Evolutionary conservation across 495 filamentous ascomycete genomes (phyloP), one percentile per base, ranked within the genome.

Genomic region (Talaromyces adpressus): DNA sequence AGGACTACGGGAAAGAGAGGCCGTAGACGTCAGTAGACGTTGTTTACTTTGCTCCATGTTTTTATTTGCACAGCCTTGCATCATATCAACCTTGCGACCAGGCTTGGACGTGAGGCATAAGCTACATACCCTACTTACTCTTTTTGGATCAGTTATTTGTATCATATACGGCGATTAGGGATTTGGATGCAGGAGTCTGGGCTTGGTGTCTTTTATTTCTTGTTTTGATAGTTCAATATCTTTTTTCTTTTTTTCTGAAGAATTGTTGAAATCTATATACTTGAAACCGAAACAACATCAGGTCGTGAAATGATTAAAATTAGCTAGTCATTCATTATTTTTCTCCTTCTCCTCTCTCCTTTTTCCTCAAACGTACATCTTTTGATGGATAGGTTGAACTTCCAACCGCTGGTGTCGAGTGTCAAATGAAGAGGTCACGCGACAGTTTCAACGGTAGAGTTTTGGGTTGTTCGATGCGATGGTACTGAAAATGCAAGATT

Each of bases 1-100:
- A 91, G 91, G 74, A 90, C 91, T 71, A 89, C 90, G 65, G 89
- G 84, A 39, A 87, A 90, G 63, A 76, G 84, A 57, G 77, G 77
- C 41, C 66, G 79, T 9, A 72, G 78, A 62, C 69, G 75, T 18
- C 70, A 72, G 57, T 80, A 68, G 66, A 18, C 8, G 23, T 29
- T 29, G 29, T 59, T 18, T 59, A 22, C 58, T 45, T 47, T 30
- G 2, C 27, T 12, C 12, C 27, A 27, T 20, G 30, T 27, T 29
- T 61, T 32, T 39, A 30, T 6, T 62, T 54, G 57, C 18, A 56
- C n/a, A 56, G 27, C 3, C 52, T 7, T 30, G 29, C 29, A 27
- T 56, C 22, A 56, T 29, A 14, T 29, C 11, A 27, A 3, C 27
- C 52, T 56, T 29, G 52, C 22, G 16, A 27, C 6, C 27, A 29